phyloP scores from a whole-genome alignment of 257 asterid genomes.

The Salvia rosmarinus region DNA sequence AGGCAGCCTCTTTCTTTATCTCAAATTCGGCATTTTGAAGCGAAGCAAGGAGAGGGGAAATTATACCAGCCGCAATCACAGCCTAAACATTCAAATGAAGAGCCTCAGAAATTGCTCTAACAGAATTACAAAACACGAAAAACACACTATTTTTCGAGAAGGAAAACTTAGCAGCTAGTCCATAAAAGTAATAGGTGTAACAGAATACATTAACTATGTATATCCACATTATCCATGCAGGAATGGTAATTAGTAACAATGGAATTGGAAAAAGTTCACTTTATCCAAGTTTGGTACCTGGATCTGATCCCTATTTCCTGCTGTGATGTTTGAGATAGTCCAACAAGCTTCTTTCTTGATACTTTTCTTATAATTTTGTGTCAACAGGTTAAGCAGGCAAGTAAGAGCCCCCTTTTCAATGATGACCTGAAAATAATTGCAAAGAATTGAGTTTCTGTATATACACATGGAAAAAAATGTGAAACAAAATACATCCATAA shows the following conservation, averaged over 20 bases:
- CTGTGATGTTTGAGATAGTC: slow-evolving; percentile 62
- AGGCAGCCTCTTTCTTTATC: slow-evolving; percentile 61
- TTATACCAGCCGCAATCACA: slow-evolving; percentile 48
- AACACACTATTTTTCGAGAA: not conserved
- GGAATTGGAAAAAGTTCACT: slow-evolving; percentile 6
- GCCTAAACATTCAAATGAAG: slow-evolving; percentile 40
- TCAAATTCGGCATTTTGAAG: slow-evolving; percentile 57
- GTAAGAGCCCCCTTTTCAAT: slow-evolving; percentile 54
- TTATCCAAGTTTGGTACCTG: slow-evolving; percentile 35
- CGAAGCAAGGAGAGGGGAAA: slow-evolving; percentile 43
- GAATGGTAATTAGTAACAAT: not conserved
- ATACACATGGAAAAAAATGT: not conserved
- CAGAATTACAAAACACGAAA: no score
- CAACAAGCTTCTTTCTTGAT: slow-evolving; percentile 61
- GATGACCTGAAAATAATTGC: slow-evolving; percentile 43
- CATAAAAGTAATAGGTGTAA: not conserved
- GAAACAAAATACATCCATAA: not conserved
- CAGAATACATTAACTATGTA: not conserved
- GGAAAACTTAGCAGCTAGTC: not conserved
- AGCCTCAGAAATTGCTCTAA: slow-evolving; percentile 15
- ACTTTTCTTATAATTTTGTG: slow-evolving; percentile 55
- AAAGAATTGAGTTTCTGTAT: slow-evolving; percentile 4
- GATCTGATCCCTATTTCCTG: slow-evolving; percentile 56
- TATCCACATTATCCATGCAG: not conserved
- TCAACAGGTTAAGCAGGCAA: slow-evolving; percentile 50